Conservation (phyloP, 306 rosid genomes). For the Lagenaria siceraria region DNA sequence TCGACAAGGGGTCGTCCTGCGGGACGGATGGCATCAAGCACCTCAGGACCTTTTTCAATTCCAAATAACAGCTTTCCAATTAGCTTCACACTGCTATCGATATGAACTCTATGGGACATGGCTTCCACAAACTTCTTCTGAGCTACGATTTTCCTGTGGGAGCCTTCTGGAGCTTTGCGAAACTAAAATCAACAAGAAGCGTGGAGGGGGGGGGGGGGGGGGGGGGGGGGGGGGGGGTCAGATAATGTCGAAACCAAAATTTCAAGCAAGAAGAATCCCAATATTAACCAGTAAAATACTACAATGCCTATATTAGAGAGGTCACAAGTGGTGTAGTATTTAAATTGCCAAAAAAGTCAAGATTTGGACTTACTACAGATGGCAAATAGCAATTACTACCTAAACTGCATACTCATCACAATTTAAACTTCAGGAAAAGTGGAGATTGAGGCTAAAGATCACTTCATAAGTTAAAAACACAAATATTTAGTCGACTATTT, state of each 20-base stretch:
- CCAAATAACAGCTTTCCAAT: slow-evolving; percentile 75
- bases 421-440: not conserved
- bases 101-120: slow-evolving; percentile 77
- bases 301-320: not conserved
- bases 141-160: slow-evolving; percentile 55
- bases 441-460: not conserved
- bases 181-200: slow-evolving; percentile 31
- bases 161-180: slow-evolving; percentile 78
- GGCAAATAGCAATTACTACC: not conserved
- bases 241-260: not conserved
- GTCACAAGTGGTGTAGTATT: not conserved
- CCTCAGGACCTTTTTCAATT: slow-evolving; percentile 55
- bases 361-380: not conserved
- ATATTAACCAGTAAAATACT: not conserved
- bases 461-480: not conserved
- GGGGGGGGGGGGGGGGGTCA: not conserved
- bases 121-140: slow-evolving; percentile 76
- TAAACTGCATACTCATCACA: not conserved
- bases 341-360: not conserved
- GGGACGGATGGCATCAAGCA: slow-evolving; percentile 41
- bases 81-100: slow-evolving; percentile 63
- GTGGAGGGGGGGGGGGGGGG: not conserved
- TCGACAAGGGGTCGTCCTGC: slow-evolving; percentile 69
- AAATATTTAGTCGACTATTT: not conserved
- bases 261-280: not conserved